phyloP scores from a whole-genome alignment of 805 yeast genomes.

The Starmera caribaea region DNA sequence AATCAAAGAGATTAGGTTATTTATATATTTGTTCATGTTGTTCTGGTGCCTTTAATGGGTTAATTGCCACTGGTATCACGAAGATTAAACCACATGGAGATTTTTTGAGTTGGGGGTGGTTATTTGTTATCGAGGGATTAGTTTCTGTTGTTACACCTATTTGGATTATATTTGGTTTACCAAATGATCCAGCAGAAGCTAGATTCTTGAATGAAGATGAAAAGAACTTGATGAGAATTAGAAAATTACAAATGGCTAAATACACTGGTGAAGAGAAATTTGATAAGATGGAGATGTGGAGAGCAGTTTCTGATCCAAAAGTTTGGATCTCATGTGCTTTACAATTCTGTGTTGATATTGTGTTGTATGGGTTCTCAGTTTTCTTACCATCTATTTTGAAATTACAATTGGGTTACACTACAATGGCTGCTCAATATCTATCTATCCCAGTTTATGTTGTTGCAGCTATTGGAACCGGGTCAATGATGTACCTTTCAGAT shows the following conservation, averaged over 20 bases:
- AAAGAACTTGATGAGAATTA: constrained; percentile 14
- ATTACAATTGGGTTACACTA: constrained; percentile 12
- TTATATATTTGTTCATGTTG: constrained; percentile 32
- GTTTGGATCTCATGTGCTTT: constrained; percentile 22
- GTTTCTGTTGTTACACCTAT: constrained; percentile 32
- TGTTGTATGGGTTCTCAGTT: constrained; percentile 30
- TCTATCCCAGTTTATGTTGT: constrained; percentile 30
- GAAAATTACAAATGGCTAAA: constrained; percentile 17
- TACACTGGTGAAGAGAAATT: constrained; percentile 21
- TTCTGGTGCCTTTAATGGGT: constrained; percentile 37
- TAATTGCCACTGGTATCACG: constrained; percentile 27
- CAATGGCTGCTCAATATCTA: constrained; percentile 27
- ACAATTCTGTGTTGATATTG: constrained; percentile 30
- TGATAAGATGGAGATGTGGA: constrained; percentile 21
- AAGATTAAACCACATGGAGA: constrained; percentile 23
- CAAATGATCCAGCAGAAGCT: constrained; percentile 34
- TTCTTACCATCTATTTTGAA: constrained; percentile 31
- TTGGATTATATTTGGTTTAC: constrained; percentile 23
- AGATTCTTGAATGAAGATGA: constrained; percentile 31
- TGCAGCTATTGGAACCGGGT: constrained; percentile 21
- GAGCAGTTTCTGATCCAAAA: constrained; percentile 26
- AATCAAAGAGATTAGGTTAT: constrained; percentile 27
- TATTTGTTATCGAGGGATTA: constrained; percentile 33
- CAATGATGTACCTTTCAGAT: constrained; percentile 21
- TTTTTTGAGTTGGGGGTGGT: constrained; percentile 33